Evolutionary conservation across 2,329 filamentous ascomycete species (phyloP), one percentile per base, ranked within the genome.

Genomic region (Verticillium tricorpus): DNA sequence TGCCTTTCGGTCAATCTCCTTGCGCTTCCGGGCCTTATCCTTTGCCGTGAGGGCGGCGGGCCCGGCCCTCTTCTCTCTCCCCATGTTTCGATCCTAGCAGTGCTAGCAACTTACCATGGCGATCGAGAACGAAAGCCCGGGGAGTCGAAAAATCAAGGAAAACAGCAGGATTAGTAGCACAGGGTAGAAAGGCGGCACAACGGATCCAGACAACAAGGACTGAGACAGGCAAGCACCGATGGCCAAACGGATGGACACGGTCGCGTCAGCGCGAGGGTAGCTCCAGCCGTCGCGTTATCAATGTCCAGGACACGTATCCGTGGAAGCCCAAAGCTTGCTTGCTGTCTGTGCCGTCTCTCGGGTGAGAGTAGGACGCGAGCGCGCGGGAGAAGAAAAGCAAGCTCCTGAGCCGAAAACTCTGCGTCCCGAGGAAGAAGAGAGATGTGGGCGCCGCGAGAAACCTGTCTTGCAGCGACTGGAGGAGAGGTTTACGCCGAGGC

Each of bases 1-100:
- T 39, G 71, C 72, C 57, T 69, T 69, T 22, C 68, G 69, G 64
- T 73, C 74, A 55, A 65, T 65, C 17, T 62, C 54, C 45, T 34
- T 61, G 7, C 60, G 61, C 40, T 60, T 63, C 17, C 58, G 58
- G 58, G 65, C 61, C 22, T 60, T 60, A n/a, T 65, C 64, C 63
- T 63, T 66, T 39, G 63, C 63, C 63, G 60, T 58, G 22, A 25
- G 12, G 55, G 45, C 63, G 50, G 60, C 54, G 40, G 45, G 60
- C 50, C 63, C 63, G 11, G 55, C n/a, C 31, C 54, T 61, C 62
- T 65, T 66, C 52, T 66, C 63, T 66, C 61, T 66, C 61, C 63
- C 64, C 64, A 66, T 66, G 60, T 25, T 28, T 50, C 11, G 19
- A 61, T 55, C 31, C 22, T 61, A 56, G 54, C 57, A 45, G 34